phyloP scores from a whole-genome alignment of 306 rosid species.

The Malus domestica region DNA sequence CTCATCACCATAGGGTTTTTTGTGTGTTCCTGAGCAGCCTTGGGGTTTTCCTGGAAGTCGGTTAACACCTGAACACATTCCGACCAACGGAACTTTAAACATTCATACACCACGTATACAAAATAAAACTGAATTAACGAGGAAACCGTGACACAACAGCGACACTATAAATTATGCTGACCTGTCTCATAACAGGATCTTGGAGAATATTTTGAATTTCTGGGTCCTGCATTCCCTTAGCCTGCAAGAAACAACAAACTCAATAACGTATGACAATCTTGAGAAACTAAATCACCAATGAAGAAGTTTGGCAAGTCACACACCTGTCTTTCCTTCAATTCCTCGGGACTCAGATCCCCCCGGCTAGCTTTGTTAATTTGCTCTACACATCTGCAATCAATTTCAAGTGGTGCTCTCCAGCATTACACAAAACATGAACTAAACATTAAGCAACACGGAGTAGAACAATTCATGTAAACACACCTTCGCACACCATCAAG shows the following conservation, averaged over 20 bases:
- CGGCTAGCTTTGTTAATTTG: slow-evolving; percentile 94
- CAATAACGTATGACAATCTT: not conserved
- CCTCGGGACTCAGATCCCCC: slow-evolving; percentile 85
- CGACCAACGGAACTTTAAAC: slow-evolving; percentile 9
- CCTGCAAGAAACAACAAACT: slow-evolving; percentile 31
- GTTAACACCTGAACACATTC: slow-evolving; percentile 60
- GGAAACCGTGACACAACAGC: not conserved
- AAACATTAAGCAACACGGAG: not conserved
- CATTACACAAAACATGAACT: not conserved
- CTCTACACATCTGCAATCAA: slow-evolving; percentile 59
- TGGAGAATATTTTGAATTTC: slow-evolving; percentile 89
- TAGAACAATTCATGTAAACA: not conserved
- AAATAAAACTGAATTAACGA: no score
- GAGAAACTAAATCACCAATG: not conserved
- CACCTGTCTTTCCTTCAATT: slow-evolving; percentile 97
- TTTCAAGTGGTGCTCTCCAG: not conserved
- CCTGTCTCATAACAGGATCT: slow-evolving; percentile 99
- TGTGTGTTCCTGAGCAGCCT: slow-evolving; percentile 89
- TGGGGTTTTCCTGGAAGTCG: slow-evolving; percentile 96
- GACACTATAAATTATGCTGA: slow-evolving; percentile 2
- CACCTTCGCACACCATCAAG: slow-evolving; percentile 82
- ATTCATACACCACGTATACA: not conserved
- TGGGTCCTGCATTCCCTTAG: slow-evolving; percentile 97
- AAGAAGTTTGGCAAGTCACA: slow-evolving; percentile 12
- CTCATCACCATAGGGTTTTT: slow-evolving; percentile 94